phyloP scores from a whole-genome alignment of 371 early-diverging fungal species.

The Apophysomyces elegans region DNA sequence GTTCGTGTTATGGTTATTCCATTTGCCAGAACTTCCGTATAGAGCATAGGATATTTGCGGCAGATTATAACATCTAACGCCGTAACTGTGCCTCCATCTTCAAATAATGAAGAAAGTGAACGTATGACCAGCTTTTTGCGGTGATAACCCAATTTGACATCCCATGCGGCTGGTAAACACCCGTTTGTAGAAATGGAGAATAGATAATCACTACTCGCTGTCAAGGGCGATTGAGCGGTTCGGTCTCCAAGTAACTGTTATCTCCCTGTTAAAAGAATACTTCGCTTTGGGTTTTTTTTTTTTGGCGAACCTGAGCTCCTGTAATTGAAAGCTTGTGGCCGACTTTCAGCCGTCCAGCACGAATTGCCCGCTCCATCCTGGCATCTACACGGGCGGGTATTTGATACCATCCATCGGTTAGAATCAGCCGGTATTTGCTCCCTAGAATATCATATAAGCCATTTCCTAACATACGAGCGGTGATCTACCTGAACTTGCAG shows the following conservation, averaged over 20 bases:
- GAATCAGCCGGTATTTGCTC: slow-evolving; percentile 35
- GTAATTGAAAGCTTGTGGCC: slow-evolving; percentile 74
- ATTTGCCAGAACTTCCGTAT: slow-evolving; percentile 56
- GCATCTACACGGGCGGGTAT: slow-evolving; percentile 63
- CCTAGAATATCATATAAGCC: slow-evolving; percentile 10
- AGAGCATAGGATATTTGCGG: slow-evolving; percentile 66
- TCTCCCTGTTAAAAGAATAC: slow-evolving; percentile 20
- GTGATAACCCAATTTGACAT: slow-evolving; percentile 70
- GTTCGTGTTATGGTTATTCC: slow-evolving; percentile 53
- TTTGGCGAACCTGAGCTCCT: slow-evolving; percentile 56
- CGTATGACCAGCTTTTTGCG: slow-evolving; percentile 43
- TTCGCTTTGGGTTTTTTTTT: too few species aligned
- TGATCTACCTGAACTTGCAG: background rate
- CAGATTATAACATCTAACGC: slow-evolving; percentile 71
- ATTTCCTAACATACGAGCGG: background rate
- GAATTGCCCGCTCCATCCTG: slow-evolving; percentile 53
- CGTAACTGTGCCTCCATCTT: slow-evolving; percentile 75
- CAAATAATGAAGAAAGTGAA: slow-evolving; percentile 41
- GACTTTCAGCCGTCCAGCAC: slow-evolving; percentile 46
- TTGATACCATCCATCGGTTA: slow-evolving; percentile 86
- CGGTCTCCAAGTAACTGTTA: slow-evolving; percentile 38
- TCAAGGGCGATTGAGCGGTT: slow-evolving; percentile 41
- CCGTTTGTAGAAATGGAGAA: slow-evolving; percentile 63
- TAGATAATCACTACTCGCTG: slow-evolving; percentile 16
- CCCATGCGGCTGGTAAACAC: slow-evolving; percentile 69